Conservation (phyloP, 2,329 filamentous ascomycete species). For the Sporothrix phasma region DNA sequence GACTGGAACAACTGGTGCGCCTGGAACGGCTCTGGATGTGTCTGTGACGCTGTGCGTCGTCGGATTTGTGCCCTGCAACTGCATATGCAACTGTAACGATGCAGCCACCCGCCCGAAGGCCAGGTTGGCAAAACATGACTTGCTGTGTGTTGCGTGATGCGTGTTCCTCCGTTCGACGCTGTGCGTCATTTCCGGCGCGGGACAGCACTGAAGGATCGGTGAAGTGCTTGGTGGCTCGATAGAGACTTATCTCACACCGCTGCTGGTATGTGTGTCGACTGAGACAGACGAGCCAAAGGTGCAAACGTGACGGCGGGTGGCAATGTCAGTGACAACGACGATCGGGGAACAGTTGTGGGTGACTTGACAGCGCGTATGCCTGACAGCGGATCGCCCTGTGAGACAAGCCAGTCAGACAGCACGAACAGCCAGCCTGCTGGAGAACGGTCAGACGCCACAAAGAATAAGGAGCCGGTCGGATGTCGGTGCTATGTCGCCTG, state of each 20-base stretch:
- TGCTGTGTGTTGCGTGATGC: background rate
- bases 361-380: background rate
- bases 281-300: background rate
- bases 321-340: background rate
- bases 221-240: background rate
- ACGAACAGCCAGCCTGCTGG: background rate
- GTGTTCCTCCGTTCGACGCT: conserved; percentile 1
- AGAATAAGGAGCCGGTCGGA: conserved; percentile 8
- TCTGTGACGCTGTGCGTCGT: background rate
- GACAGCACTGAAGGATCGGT: background rate
- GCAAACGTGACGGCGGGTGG: background rate
- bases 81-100: background rate
- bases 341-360: background rate
- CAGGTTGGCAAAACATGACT: background rate
- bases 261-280: background rate
- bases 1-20: background rate
- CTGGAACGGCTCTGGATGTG: background rate
- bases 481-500: conserved; percentile 12
- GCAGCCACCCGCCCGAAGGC: background rate
- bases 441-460: background rate
- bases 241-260: background rate
- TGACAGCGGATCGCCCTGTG: background rate
- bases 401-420: too few relatives aligned
- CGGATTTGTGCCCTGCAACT: background rate
- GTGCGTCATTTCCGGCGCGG: conserved; percentile 1